Evolutionary conservation across 495 filamentous ascomycete species (phyloP), one percentile per base, ranked within the genome.

Genomic region (Aspergillus haitiensis): DNA sequence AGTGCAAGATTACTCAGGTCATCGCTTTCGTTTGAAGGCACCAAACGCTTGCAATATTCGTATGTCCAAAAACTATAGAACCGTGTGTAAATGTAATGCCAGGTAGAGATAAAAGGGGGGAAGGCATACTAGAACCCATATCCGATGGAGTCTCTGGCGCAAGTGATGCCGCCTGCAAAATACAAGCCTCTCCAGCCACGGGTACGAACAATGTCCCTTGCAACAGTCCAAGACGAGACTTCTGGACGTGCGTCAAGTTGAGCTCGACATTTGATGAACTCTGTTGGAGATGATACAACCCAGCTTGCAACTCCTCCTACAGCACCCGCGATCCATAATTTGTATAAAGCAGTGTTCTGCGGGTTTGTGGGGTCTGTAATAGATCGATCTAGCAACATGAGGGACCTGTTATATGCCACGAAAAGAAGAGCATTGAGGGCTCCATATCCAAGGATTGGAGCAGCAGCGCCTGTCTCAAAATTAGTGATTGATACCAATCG

Each of bases 351-450:
- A 33, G 69, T 57, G 1, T 61, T 61, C 45, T 70, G 63, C 7
- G 75, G 74, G 40, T 72, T 73, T 37, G 72, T 76, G 27, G 66
- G 80, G 57, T 78, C 72, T 21, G 62, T 65, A 39, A 79, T 68
- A n/a, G 73, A 69, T 16, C 64, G 60, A 37, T 78, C 76, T 46
- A 95, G 75, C 53, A 81, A 67, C 44, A 74, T 76, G 44, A 91
- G 79, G 42, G 84, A 86, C 49, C 88, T 87, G 70, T 95, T 95
- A 75, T 96, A 96, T 32, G 85, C 84, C 50, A 88, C 82, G 75
- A 94, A 97, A 33, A 97, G 85, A 16, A 96, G 75, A 33, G 90
- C 91, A 74, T 96, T 96, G 55, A 97, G 82, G 42, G 89, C 90
- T 58, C 92, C 92, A 78, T 95, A 93, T 71, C 89, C 89, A 31